Percentiles rank a stretch among this genome's conserved stretches.
These are phyloP conservation scores for Boletus pseudopeckii DNA, from an alignment of 768 basidiomycete species.

Conservation along the genomic window DNA sequence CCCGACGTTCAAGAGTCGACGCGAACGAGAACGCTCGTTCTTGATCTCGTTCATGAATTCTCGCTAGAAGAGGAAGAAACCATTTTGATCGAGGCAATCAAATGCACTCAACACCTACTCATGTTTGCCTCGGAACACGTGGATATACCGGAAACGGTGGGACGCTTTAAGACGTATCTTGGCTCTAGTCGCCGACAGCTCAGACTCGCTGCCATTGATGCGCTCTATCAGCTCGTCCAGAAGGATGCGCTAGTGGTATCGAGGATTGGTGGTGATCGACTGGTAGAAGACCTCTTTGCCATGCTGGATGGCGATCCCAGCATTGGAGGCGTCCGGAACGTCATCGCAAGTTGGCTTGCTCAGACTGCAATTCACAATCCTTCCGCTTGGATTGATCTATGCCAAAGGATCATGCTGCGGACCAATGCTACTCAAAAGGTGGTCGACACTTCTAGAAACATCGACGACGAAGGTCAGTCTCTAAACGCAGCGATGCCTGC, in stretches of 20 bases:
- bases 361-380: slow-evolving; percentile 93
- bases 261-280: slow-evolving; percentile 85
- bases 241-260: slow-evolving; percentile 91
- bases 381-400: slow-evolving; percentile 97
- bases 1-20: slow-evolving; percentile 92
- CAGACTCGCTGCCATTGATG: slow-evolving; percentile 93
- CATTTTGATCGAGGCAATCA: slow-evolving; percentile 89
- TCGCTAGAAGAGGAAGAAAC: slow-evolving; percentile 83
- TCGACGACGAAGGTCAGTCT: slow-evolving; percentile 94
- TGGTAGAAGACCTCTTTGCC: slow-evolving; percentile 93
- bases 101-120: slow-evolving; percentile 93
- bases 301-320: slow-evolving; percentile 94
- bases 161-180: slow-evolving; percentile 74
- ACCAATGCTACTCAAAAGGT: slow-evolving; percentile 83
- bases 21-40: slow-evolving; percentile 72
- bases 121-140: slow-evolving; percentile 91
- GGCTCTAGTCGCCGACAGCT: slow-evolving; percentile 78
- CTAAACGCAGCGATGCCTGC: slow-evolving; percentile 57
- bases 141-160: slow-evolving; percentile 75
- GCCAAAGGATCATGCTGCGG: slow-evolving; percentile 94
- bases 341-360: slow-evolving; percentile 90
- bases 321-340: slow-evolving; percentile 89
- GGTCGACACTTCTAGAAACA: slow-evolving; percentile 53
- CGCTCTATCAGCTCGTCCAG: slow-evolving; percentile 94
- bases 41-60: slow-evolving; percentile 84